Conservation (phyloP, 495 filamentous ascomycete genomes). For the Hyphodiscus hymeniophilus region DNA sequence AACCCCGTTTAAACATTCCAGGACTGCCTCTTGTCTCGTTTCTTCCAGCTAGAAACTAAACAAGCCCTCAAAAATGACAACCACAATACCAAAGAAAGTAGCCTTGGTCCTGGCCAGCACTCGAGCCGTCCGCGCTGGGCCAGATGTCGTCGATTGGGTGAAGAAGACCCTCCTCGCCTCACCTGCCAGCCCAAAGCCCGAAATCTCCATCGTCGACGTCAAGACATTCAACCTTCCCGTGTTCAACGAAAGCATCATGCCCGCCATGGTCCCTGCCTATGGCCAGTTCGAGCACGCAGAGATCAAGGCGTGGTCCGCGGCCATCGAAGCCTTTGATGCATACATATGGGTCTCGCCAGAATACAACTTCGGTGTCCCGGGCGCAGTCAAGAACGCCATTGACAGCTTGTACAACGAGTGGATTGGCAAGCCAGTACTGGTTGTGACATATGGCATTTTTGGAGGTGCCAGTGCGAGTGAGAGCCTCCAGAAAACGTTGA, state of each 20-base stretch:
- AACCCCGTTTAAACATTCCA: too few species aligned
- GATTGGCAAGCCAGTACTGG: conserved; percentile 46
- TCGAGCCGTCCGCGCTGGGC: conserved; percentile 27
- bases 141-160: conserved; percentile 25
- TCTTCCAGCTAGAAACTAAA: too few species aligned
- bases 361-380: conserved; percentile 46
- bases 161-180: conserved; percentile 20
- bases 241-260: conserved; percentile 44
- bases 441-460: conserved; percentile 22
- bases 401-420: conserved; percentile 53
- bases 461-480: background rate
- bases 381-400: conserved; percentile 53
- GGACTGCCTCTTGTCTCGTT: too few species aligned
- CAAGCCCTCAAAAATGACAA: background rate
- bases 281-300: conserved; percentile 38
- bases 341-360: conserved; percentile 52
- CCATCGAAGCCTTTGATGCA: conserved; percentile 35
- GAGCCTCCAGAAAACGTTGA: background rate
- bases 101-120: conserved; percentile 33
- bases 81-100: conserved; percentile 24
- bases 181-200: background rate
- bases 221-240: conserved; percentile 43
- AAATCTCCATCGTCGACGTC: conserved; percentile 36
- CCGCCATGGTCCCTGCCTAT: conserved; percentile 34
- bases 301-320: conserved; percentile 41